phyloP scores from a whole-genome alignment of 2,329 filamentous ascomycete genomes.

The Aaosphaeria arxii region DNA sequence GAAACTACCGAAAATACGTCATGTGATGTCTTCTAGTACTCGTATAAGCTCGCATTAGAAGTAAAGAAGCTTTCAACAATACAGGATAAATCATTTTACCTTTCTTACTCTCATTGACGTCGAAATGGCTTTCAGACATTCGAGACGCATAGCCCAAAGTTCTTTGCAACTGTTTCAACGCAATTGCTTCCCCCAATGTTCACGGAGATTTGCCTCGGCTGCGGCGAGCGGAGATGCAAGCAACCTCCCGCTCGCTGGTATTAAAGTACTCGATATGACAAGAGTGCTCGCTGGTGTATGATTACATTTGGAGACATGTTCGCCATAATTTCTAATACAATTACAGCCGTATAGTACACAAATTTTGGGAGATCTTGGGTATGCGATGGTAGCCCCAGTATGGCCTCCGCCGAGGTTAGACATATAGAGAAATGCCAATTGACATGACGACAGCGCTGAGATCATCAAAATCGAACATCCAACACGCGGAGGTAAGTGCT shows the following conservation, averaged over 20 bases:
- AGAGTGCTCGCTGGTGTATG: constrained; percentile 89
- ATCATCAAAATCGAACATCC: constrained; percentile 98
- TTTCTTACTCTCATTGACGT: too few relatives aligned
- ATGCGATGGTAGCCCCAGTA: constrained; percentile 40
- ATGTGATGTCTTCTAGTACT: too few relatives aligned
- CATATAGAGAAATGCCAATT: constrained; percentile 9
- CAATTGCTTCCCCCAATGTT: neutral
- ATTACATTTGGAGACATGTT: neutral
- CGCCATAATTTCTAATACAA: constrained; percentile 16
- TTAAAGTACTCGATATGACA: constrained; percentile 93
- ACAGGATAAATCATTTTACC: too few relatives aligned
- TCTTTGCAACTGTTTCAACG: neutral
- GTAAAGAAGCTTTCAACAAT: too few relatives aligned
- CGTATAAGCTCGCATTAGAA: too few relatives aligned
- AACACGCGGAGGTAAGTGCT: constrained; percentile 33
- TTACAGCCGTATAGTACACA: constrained; percentile 91
- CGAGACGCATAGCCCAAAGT: too few relatives aligned
- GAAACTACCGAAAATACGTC: too few relatives aligned
- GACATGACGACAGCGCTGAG: constrained; percentile 65
- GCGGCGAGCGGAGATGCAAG: neutral
- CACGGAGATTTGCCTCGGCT: neutral
- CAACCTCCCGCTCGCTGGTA: constrained; percentile 73
- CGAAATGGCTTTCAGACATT: too few relatives aligned
- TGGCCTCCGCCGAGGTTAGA: constrained; percentile 30
- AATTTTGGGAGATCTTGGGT: constrained; percentile 95